These are phyloP conservation scores for Saturnispora hagleri DNA, from an alignment of 805 yeast genomes.

Conservation along the genomic window DNA sequence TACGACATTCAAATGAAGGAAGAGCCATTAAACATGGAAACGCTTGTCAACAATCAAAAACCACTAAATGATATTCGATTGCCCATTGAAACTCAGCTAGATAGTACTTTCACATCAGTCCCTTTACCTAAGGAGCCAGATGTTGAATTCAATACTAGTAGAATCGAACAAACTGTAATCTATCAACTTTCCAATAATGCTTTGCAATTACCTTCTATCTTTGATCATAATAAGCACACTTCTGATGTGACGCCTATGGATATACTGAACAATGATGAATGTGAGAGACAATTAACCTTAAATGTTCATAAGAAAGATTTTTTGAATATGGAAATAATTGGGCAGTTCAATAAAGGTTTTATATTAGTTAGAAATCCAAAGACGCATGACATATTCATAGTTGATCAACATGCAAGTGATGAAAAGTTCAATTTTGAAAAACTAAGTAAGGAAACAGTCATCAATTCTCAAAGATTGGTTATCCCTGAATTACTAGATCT, in stretches of 20 bases:
- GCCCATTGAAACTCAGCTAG: background rate
- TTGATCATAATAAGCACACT: background rate
- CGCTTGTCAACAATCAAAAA: background rate
- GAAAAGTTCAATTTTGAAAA: slow-evolving; percentile 87
- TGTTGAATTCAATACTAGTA: background rate
- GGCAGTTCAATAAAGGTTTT: slow-evolving; percentile 94
- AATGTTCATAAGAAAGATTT: slow-evolving; percentile 69
- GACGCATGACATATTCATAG: slow-evolving; percentile 60
- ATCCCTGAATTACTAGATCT: slow-evolving; percentile 49
- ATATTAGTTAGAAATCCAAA: slow-evolving; percentile 58
- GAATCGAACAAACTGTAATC: slow-evolving; percentile 1
- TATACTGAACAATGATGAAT: slow-evolving; percentile 38
- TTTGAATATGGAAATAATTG: slow-evolving; percentile 64
- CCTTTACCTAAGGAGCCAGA: background rate
- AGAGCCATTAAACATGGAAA: background rate
- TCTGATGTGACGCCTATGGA: slow-evolving; percentile 16
- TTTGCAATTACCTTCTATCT: background rate
- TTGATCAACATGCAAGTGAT: slow-evolving; percentile 97
- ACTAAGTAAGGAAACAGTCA: slow-evolving; percentile 43
- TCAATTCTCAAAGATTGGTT: slow-evolving; percentile 66
- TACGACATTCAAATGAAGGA: background rate
- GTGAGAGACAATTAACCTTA: slow-evolving; percentile 49
- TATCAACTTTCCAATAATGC: background rate
- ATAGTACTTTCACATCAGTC: background rate
- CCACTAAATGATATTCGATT: background rate